These are phyloP conservation scores for Komagataella pseudopastoris DNA, from an alignment of 805 yeast species.

Conservation along the genomic window DNA sequence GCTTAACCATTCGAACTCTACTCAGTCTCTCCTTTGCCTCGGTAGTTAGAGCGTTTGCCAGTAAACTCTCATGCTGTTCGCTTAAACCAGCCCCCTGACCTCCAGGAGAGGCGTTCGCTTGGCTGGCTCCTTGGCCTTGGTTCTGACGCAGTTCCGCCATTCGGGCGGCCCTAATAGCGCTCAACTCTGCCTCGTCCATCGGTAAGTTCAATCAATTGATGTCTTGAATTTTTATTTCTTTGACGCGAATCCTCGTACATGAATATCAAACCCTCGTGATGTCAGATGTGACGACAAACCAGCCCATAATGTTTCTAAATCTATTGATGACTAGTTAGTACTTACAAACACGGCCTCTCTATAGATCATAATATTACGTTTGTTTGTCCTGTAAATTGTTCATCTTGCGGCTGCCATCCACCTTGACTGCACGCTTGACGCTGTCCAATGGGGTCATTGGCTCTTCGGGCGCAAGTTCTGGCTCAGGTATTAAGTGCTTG, in stretches of 20 bases:
- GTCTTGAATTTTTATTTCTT: not conserved
- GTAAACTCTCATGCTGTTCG: conserved; percentile 43
- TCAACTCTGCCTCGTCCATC: conserved; percentile 82
- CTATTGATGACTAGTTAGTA: too few relatives aligned
- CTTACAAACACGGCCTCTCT: not conserved
- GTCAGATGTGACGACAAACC: not conserved
- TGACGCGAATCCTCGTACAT: not conserved
- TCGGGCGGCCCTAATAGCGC: conserved; percentile 89
- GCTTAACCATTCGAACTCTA: conserved; percentile 78
- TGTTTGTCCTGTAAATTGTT: not conserved
- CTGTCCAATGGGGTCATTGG: not conserved
- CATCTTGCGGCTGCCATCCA: not conserved
- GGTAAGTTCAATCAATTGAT: not conserved
- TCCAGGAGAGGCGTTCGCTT: not conserved
- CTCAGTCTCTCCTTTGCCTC: conserved; percentile 80
- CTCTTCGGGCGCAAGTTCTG: not conserved
- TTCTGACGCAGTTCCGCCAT: conserved; percentile 66
- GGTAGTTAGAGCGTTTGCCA: conserved; percentile 17
- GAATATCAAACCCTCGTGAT: not conserved
- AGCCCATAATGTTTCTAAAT: not conserved
- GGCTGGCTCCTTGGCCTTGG: not conserved
- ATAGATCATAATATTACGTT: too few relatives aligned
- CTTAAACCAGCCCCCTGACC: conserved; percentile 27
- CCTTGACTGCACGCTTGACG: not conserved
- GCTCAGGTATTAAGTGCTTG: not conserved